phyloP scores from a whole-genome alignment of 2,329 filamentous ascomycete genomes.

The Samsoniella hepiali region DNA sequence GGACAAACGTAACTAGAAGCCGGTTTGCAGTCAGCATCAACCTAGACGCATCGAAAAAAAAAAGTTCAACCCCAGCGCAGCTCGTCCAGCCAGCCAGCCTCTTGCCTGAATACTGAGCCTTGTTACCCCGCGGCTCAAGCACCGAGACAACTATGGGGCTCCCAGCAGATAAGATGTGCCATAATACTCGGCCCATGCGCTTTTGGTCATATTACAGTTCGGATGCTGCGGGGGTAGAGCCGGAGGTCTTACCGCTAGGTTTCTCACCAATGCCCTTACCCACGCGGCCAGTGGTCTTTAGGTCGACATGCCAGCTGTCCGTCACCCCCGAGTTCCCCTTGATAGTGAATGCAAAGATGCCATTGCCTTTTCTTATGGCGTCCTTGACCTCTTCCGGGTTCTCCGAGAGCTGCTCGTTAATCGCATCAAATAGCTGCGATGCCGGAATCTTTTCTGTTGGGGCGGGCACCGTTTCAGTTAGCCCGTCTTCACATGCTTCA shows the following conservation, averaged over 20 bases:
- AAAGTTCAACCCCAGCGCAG: not conserved
- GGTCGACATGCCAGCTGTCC: constrained; percentile 82
- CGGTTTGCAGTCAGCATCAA: constrained; percentile 13
- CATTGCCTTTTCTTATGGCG: constrained; percentile 76
- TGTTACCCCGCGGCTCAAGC: not conserved
- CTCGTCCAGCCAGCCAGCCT: not conserved
- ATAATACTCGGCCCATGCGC: not conserved
- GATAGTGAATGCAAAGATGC: constrained; percentile 78
- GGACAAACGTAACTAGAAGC: constrained; percentile 67
- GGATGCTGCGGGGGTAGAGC: not conserved
- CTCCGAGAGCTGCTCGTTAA: constrained; percentile 63
- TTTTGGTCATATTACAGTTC: not conserved
- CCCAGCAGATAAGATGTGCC: not conserved
- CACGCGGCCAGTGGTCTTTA: constrained; percentile 78
- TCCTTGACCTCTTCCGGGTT: constrained; percentile 69
- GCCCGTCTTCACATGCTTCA: constrained; percentile 12
- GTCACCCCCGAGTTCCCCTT: constrained; percentile 77
- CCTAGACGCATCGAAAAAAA: not conserved
- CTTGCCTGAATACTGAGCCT: not conserved
- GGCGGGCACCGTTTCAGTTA: not conserved
- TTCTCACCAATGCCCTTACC: constrained; percentile 72
- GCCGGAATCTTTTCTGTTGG: constrained; percentile 69
- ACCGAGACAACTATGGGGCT: not conserved
- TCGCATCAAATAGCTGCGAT: constrained; percentile 79
- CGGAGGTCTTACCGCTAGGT: constrained; percentile 62